Base-by-base conservation (phyloP, 2,329 filamentous ascomycete genomes). In the Coniochaeta sp. region DNA sequence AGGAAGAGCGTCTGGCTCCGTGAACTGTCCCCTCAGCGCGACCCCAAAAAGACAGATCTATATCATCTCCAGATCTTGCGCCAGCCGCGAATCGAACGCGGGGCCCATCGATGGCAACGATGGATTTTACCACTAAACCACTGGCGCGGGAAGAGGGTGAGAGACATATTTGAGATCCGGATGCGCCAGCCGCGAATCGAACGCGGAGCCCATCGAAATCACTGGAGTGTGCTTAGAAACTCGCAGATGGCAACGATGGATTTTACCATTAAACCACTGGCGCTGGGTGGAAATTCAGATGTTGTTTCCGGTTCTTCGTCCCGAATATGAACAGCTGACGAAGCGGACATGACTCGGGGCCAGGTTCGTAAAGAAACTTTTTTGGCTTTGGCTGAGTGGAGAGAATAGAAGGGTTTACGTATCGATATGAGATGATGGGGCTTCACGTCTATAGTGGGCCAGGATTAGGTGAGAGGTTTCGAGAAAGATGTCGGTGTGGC, bases 71-170 rank as follows among this genome's bases (percentile, higher is more conserved):
- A 40, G 12, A 16, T 40, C 7, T 40, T 40, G 36, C 36, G 36
- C 36, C 36, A 40, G 36, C 36, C 36, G 36, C 36, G 36, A 40
- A 40, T 40, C 36, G 36, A 40, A 40, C 36, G 36, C 36, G 36
- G 36, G 36, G 44, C 44, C 44, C 14, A 24, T 50, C 44, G 74
- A 77, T 77, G 76, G 76, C 75, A 78, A 77, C 75, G 76, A 77
- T 75, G 73, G 73, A 77, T 78, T 77, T 76, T 78, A 78, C 75
- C 76, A 76, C 74, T 77, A 77, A 77, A 77, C 75, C 75, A 77
- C 73, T 74, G 67, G 56, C 61, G 61, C 61, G 36, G 40, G 6
- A 44, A 6, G 11, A 44, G n/a, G 6, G 11, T 6, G 40, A 44
- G 40, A 11, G 6, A 22, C 4, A 6, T n/a, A n/a, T n/a, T n/a